A percentile compares a stretch with the other conserved stretches of the same genome.
Evolutionary conservation across 108 stramenopile species (phyloP).

Genomic region (Chaetoceros tenuissimus): DNA sequence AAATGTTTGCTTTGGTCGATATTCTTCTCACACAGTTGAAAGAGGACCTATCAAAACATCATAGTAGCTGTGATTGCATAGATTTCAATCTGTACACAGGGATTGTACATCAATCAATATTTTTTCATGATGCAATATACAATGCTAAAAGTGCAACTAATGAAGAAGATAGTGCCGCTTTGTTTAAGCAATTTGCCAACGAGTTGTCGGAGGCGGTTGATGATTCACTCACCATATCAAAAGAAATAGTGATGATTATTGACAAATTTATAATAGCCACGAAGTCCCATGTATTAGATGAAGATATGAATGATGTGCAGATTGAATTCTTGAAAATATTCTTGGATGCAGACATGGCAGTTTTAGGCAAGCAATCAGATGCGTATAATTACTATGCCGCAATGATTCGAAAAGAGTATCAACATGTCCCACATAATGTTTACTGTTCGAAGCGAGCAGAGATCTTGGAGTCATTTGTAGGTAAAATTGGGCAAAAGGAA

Average conservation of each 20-base stretch:
- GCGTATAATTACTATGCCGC: slow-evolving; percentile 56
- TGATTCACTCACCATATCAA: slow-evolving; percentile 3
- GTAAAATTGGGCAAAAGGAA: neutral
- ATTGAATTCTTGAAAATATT: slow-evolving; percentile 29
- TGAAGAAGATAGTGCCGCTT: slow-evolving; percentile 62
- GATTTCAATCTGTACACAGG: slow-evolving; percentile 5
- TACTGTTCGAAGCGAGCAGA: slow-evolving; percentile 70
- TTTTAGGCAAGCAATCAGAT: slow-evolving; percentile 42
- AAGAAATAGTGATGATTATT: slow-evolving; percentile 14
- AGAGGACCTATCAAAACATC: neutral
- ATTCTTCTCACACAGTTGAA: slow-evolving; percentile 11
- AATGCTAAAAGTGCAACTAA: slow-evolving; percentile 57
- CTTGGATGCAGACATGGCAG: slow-evolving; percentile 79
- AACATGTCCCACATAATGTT: slow-evolving; percentile 33
- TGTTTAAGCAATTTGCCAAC: slow-evolving; percentile 53
- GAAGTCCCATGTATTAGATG: slow-evolving; percentile 18
- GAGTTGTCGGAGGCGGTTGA: slow-evolving; percentile 7
- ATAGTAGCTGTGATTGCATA: neutral
- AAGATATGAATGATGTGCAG: slow-evolving; percentile 10
- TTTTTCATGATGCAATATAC: slow-evolving; percentile 85
- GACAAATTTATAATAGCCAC: slow-evolving; percentile 35
- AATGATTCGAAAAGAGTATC: slow-evolving; percentile 69
- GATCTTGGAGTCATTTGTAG: slow-evolving; percentile 49
- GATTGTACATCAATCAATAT: slow-evolving; percentile 42
- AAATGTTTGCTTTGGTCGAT: slow-evolving; percentile 49